Conservation (phyloP, 768 basidiomycete species). For the Lactarius hatsudake region DNA sequence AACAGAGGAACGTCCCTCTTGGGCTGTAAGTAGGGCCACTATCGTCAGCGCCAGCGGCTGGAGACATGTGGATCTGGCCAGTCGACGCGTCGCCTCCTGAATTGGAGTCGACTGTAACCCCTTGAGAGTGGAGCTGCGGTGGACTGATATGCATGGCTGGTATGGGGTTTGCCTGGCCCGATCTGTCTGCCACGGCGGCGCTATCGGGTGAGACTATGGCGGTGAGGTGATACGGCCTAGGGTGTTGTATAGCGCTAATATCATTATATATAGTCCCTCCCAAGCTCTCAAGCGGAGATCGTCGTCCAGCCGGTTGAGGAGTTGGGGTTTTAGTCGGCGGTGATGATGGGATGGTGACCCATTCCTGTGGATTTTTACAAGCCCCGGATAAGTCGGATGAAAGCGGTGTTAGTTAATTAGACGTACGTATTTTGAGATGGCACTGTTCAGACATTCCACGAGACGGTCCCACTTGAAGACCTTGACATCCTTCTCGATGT, state of each 20-base stretch:
- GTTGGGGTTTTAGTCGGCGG: background rate
- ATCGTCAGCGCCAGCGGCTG: background rate
- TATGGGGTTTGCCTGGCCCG: background rate
- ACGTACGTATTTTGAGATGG: constrained; percentile 80
- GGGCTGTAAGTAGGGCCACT: constrained; percentile 1
- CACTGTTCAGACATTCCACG: constrained; percentile 72
- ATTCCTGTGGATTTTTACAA: constrained; percentile 5
- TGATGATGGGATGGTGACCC: background rate
- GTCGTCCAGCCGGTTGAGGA: constrained; percentile 1
- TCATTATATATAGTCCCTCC: background rate
- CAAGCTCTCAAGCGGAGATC: background rate
- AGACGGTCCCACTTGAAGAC: constrained; percentile 75
- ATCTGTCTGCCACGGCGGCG: background rate
- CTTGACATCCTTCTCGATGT: constrained; percentile 96
- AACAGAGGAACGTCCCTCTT: constrained; percentile 23
- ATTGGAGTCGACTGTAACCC: background rate
- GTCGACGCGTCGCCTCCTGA: background rate
- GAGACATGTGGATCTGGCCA: background rate
- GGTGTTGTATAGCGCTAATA: background rate
- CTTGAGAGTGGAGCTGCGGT: constrained; percentile 13
- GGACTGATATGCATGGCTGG: constrained; percentile 21
- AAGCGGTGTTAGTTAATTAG: background rate
- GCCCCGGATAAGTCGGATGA: background rate
- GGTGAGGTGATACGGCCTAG: background rate
- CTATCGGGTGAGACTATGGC: background rate